Conservation (phyloP, 768 basidiomycete species). For the Lactarius sp. region DNA sequence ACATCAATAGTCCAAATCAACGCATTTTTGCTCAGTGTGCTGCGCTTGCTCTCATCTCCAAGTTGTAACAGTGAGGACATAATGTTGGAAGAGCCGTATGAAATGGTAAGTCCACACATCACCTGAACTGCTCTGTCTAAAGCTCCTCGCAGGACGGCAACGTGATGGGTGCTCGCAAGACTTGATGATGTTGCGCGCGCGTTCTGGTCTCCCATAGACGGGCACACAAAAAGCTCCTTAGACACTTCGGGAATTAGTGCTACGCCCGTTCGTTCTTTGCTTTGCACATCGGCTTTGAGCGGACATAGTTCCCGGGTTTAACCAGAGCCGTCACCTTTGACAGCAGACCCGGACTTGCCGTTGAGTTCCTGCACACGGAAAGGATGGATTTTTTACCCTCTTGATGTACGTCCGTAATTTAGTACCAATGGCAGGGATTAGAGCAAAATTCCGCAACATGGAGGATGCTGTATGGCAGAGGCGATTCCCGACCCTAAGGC, state of each 20-base stretch:
- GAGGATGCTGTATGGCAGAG: not conserved
- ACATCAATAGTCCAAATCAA: slow-evolving; percentile 12
- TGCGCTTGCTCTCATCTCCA: slow-evolving; percentile 41
- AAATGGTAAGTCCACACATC: slow-evolving; percentile 27
- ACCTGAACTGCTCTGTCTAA: not conserved
- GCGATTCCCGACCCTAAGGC: not conserved
- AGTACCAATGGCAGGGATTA: slow-evolving; percentile 2
- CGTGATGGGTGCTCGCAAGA: slow-evolving; percentile 3
- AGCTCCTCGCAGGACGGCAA: slow-evolving; percentile 14
- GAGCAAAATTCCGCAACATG: not conserved
- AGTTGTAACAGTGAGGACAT: slow-evolving; percentile 25
- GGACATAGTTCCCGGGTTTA: slow-evolving; percentile 13
- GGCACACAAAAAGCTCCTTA: not conserved
- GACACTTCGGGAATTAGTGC: slow-evolving; percentile 1
- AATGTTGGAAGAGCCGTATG: slow-evolving; percentile 29
- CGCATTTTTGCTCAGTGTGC: slow-evolving; percentile 30
- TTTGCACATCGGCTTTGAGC: slow-evolving; percentile 12
- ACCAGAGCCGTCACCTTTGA: slow-evolving; percentile 7
- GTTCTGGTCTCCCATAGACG: slow-evolving; percentile 2
- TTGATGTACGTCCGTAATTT: slow-evolving; percentile 1
- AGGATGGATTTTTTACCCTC: not conserved
- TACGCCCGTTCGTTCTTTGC: not conserved
- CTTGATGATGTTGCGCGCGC: slow-evolving; percentile 4
- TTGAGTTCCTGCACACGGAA: slow-evolving; percentile 18
- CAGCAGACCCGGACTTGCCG: slow-evolving; percentile 19